Evolutionary conservation across 176 grass and related monocot genomes (phyloP), one percentile per base, ranked within the genome.

Genomic region (Paspalum vaginatum): DNA sequence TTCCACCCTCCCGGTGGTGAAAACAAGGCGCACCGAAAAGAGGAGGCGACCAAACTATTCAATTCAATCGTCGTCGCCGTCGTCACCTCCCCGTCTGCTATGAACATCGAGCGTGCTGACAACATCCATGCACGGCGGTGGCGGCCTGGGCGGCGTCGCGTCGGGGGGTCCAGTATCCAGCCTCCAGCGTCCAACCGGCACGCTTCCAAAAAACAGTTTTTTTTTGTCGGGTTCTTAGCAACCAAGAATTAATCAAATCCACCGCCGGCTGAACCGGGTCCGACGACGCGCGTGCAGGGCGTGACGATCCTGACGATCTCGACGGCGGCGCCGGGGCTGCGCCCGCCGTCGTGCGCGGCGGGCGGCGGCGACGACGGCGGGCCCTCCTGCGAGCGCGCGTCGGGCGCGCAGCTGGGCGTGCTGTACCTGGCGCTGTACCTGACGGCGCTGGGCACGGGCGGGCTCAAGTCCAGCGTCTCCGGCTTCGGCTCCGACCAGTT

Each of bases 401-500:
- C 88, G 1, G 84, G 76, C 0, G 5, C 6, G 9, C 96, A 99
- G 84, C 32, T 99, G 25, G 92, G 86, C 0, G 59, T 95, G 17
- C 72, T 95, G 25, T 95, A 91, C 86, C 63, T 91, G 1, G 90
- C 90, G 0, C 88, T 99, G 18, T 99, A 99, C 84, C 79, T 91
- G 41, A 99, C 88, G 26, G 90, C 96, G 70, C 88, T 99, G 1
- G 96, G 96, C 59, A 99, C 93, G 0, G 96, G 93, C 0, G 95
- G 95, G 2, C 86, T 99, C 26, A 99, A 99, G 52, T 95, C 96
- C 24, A 91, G 88, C 75, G 90, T 99, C 6, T 99, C 96, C 38
- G 96, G 96, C 17, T 95, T 99, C 82, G 92, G 96, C 0, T 99
- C 88, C 3, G 92, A 99, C 82, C 96, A 99, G 88, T 99, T 99